These are phyloP conservation scores for Pharus latifolius DNA, from an alignment of 176 grass and related monocot species.

Conservation along the genomic window DNA sequence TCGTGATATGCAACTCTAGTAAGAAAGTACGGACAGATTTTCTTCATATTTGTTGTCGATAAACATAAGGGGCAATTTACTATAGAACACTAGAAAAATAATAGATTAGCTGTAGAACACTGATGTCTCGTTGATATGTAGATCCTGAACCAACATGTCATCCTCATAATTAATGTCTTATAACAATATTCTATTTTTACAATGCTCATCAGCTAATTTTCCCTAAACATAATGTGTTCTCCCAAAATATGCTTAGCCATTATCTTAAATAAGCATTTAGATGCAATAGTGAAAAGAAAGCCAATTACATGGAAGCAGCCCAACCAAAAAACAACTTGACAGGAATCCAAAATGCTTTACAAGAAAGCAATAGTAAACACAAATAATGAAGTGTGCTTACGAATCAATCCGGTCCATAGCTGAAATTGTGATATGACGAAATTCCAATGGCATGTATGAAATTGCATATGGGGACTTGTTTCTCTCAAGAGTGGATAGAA, in stretches of 20 bases:
- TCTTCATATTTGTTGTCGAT: background rate
- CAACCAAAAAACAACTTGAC: background rate
- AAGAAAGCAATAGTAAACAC: conserved; percentile 2
- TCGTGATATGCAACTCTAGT: background rate
- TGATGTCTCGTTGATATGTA: no score
- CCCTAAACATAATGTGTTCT: no score
- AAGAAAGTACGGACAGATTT: background rate
- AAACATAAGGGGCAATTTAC: no score
- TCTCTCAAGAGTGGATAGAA: conserved; percentile 78
- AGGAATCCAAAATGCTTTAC: background rate
- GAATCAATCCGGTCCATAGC: conserved; percentile 79
- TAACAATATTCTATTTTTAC: no score
- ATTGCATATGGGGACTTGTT: conserved; percentile 94
- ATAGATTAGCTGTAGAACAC: no score
- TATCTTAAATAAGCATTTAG: background rate
- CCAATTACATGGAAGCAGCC: background rate
- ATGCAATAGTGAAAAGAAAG: background rate
- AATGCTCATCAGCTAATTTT: no score
- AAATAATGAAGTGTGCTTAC: conserved; percentile 48
- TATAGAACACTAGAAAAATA: no score
- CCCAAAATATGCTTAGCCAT: background rate
- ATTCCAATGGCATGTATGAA: conserved; percentile 88
- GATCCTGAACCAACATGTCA: no score
- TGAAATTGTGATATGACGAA: conserved; percentile 62
- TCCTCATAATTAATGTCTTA: no score